Evolutionary conservation across 78 protist genomes (phyloP), one percentile per base, ranked within the genome.

Genomic region (Diacronema lutheri): DNA sequence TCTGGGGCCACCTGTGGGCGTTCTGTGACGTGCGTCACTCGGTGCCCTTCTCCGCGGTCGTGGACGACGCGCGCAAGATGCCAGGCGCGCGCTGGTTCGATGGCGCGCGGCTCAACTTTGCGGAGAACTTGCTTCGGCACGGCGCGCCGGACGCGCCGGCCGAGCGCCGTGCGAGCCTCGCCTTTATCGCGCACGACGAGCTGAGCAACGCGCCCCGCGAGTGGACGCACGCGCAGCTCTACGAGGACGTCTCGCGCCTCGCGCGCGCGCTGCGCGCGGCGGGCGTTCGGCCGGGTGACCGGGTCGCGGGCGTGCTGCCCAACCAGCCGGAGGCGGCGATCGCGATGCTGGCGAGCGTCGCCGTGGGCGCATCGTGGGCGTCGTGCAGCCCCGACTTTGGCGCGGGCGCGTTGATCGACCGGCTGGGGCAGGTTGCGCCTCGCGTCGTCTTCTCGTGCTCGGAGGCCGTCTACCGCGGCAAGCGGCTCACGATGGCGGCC

Each of bases 381-480:
- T 26, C 65, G n/a, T 74, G 81, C 81, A 44, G 60, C 25, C 61
- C 81, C 29, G 81, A 74, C 26, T 74, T 74, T 65, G 81, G 81
- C 35, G 65, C 13, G 40, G 20, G 9, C 31, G 81, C 64, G 41
- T 38, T 33, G 29, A 35, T 35, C 31, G 81, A 74, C 64, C 60
- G 81, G 31, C 19, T 74, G 37, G 23, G 41, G 78, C 78, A 71
- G 78, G 78, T 41, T 13, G 20, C 11, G 21, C 37, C 78, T 1
- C 3, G 26, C 29, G 44, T 33, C 25, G 41, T 33, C 44, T 33
- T 29, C 72, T 0, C 41, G 25, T 1, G 1, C 20, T 20, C n/a
- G 16, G 41, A 11, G 60, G 1, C 33, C 78, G 2, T 37, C 35
- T 20, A 21, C 60, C 19, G 16, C 23, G 78, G 78, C 33, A 71